These are phyloP conservation scores for Raddia guianensis DNA, from an alignment of 176 grass and related monocot genomes.

Conservation along the genomic window DNA sequence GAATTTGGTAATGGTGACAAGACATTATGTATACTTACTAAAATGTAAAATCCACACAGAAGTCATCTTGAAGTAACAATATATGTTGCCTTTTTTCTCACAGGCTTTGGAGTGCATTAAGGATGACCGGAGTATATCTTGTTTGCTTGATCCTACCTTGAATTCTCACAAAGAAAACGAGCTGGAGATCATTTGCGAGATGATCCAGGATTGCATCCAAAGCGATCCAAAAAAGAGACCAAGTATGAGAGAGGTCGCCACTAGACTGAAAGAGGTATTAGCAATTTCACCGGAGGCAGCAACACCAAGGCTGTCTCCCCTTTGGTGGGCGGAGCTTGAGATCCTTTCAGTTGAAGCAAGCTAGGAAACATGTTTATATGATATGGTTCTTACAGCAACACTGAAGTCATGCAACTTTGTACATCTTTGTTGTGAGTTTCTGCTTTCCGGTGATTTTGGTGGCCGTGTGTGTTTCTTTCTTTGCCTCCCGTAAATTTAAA, in stretches of 20 bases:
- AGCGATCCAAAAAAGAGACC: slow-evolving; percentile 77
- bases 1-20: slow-evolving; percentile 62
- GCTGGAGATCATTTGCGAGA: slow-evolving; percentile 73
- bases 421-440: slow-evolving; percentile 46
- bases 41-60: slow-evolving; percentile 22
- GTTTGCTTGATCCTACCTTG: slow-evolving; percentile 72
- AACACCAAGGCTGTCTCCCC: slow-evolving; percentile 78
- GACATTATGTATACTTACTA: slow-evolving; percentile 20
- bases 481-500: slow-evolving; percentile 15
- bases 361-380: slow-evolving; percentile 53
- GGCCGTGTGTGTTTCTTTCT: slow-evolving; percentile 26
- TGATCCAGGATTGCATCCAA: slow-evolving; percentile 74
- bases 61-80: slow-evolving; percentile 38
- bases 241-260: slow-evolving; percentile 67
- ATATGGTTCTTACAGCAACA: slow-evolving; percentile 44
- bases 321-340: slow-evolving; percentile 99
- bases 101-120: slow-evolving; percentile 84
- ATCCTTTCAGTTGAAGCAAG: slow-evolving; percentile 95
- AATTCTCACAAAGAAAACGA: slow-evolving; percentile 75
- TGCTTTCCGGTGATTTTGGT: slow-evolving; percentile 37
- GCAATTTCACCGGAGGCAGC: slow-evolving; percentile 85
- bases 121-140: slow-evolving; percentile 51
- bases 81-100: slow-evolving; percentile 24
- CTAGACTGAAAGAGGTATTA: slow-evolving; percentile 57
- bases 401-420: slow-evolving; percentile 52